Evolutionary conservation across 441 rosid species (phyloP).

Genomic region (Populus hybrid): DNA sequence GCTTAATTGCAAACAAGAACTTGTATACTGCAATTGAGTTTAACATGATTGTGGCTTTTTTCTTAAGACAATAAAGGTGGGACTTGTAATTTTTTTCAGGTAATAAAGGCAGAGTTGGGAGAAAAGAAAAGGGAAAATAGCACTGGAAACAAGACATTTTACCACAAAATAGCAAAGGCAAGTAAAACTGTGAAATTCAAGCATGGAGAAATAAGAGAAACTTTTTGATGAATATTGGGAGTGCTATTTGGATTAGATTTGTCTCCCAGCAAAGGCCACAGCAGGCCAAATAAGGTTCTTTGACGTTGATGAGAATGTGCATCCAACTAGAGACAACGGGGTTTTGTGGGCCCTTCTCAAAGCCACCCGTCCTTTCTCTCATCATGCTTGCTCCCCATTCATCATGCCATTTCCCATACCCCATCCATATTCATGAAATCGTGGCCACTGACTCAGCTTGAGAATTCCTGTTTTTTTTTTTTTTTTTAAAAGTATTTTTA

Average conservation of each 20-base stretch:
- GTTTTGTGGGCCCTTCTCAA: constrained; percentile 18
- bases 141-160: too few relatives aligned
- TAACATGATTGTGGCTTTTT: too few relatives aligned
- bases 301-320: constrained; percentile 19
- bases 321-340: constrained; percentile 6
- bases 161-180: too few relatives aligned
- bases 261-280: constrained; percentile 8
- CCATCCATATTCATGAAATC: constrained; percentile 23
- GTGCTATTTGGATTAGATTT: constrained; percentile 4
- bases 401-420: constrained; percentile 22
- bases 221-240: background rate
- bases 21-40: too few relatives aligned
- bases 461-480: background rate
- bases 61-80: too few relatives aligned
- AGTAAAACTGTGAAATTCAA: too few relatives aligned
- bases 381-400: constrained; percentile 3
- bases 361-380: constrained; percentile 14
- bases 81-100: too few relatives aligned
- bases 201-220: background rate
- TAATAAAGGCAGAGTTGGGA: too few relatives aligned
- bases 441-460: constrained; percentile 25
- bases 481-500: too few relatives aligned
- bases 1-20: too few relatives aligned
- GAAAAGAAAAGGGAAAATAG: too few relatives aligned
- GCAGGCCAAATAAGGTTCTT: background rate